Evolutionary conservation across 768 basidiomycete genomes (phyloP).

Genomic region (Multifurca ochricompacta): DNA sequence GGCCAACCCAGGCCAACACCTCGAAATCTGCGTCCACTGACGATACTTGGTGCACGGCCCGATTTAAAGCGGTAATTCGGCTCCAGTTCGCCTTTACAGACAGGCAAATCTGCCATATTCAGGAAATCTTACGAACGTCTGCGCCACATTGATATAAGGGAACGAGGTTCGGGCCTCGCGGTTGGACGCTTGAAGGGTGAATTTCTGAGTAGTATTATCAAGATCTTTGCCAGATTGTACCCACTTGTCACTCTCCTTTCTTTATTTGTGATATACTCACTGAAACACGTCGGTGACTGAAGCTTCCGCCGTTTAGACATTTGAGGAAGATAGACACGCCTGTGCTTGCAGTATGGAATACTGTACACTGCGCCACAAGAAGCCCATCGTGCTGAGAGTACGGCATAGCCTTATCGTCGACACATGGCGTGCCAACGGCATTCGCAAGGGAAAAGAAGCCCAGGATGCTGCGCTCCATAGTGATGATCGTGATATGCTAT

Average conservation of each 20-base stretch:
- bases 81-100: constrained; percentile 1
- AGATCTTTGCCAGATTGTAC: background rate
- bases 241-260: no score
- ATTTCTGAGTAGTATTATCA: background rate
- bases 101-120: background rate
- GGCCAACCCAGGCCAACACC: background rate
- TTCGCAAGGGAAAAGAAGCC: background rate
- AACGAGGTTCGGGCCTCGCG: background rate
- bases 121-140: background rate
- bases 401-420: background rate
- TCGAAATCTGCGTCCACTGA: background rate
- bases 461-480: background rate
- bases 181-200: background rate
- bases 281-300: background rate
- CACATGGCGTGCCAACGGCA: background rate
- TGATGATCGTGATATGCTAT: background rate
- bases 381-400: background rate
- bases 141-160: background rate
- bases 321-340: background rate
- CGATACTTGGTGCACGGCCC: background rate
- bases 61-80: background rate
- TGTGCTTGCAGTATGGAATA: background rate
- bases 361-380: constrained; percentile 1
- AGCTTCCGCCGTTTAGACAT: background rate
- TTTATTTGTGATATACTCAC: background rate